These are phyloP conservation scores for Curvularia spicifera DNA, from an alignment of 2,329 filamentous ascomycete genomes.

Conservation along the genomic window DNA sequence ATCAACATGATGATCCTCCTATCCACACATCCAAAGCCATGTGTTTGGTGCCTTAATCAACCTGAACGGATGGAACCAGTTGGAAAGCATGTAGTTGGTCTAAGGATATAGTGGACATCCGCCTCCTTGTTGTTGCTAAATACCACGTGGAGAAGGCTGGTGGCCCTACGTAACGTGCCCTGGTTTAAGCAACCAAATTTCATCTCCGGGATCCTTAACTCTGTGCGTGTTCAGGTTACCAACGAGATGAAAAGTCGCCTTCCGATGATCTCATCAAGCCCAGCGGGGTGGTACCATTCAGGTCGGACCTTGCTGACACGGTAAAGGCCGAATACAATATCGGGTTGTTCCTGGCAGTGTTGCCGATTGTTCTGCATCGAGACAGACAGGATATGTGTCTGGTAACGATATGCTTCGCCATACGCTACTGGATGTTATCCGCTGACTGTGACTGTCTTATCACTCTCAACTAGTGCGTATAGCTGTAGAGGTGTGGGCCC, in stretches of 20 bases:
- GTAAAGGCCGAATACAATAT: too few species aligned
- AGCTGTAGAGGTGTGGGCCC: slow-evolving; percentile 21
- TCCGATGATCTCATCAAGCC: background rate
- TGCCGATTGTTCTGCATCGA: background rate
- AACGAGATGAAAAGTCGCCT: background rate
- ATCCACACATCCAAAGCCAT: background rate
- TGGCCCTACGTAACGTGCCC: background rate
- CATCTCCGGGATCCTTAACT: background rate
- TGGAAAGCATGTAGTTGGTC: background rate
- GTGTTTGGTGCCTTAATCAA: background rate
- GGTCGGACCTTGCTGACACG: background rate
- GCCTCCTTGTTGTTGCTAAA: background rate
- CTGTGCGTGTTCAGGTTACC: background rate
- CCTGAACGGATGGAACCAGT: background rate
- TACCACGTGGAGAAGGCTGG: background rate
- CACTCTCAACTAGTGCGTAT: slow-evolving; percentile 22
- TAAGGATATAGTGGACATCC: background rate
- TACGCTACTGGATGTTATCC: background rate
- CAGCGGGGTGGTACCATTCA: background rate
- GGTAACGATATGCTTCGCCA: background rate
- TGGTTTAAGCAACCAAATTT: background rate
- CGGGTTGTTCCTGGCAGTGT: background rate
- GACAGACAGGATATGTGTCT: background rate
- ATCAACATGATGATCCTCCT: background rate
- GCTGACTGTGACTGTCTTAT: background rate